phyloP scores from a whole-genome alignment of 2,329 filamentous ascomycete genomes.

The Triangularia verruculosa region DNA sequence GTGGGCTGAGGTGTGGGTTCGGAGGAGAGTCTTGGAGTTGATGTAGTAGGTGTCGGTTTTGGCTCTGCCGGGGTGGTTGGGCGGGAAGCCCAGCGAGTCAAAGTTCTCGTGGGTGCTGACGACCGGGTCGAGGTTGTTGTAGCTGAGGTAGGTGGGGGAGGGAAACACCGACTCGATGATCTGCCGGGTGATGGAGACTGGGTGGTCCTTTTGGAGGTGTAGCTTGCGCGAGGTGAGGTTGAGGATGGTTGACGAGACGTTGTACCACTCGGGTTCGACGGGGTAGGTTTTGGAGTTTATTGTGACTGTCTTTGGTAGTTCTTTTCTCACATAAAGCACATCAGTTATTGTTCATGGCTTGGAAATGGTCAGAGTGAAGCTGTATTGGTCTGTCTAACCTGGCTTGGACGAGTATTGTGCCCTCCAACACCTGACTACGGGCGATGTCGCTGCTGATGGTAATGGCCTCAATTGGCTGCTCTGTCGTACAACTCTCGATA shows the following conservation, averaged over 20 bases:
- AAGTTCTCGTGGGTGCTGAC: constrained; percentile 88
- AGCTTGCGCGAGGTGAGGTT: constrained; percentile 71
- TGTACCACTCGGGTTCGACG: constrained; percentile 75
- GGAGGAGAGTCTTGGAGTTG: constrained; percentile 76
- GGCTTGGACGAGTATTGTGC: constrained; percentile 24
- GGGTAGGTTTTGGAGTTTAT: constrained; percentile 63
- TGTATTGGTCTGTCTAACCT: constrained; percentile 21
- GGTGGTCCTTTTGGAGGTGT: constrained; percentile 90
- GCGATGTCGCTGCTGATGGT: neutral
- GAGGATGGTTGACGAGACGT: constrained; percentile 73
- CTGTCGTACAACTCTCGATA: constrained; percentile 10
- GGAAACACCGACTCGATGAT: constrained; percentile 91
- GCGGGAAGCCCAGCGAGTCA: constrained; percentile 89
- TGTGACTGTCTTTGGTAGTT: constrained; percentile 38
- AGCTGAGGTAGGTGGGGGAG: constrained; percentile 65
- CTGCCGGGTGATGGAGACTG: constrained; percentile 82
- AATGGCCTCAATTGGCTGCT: constrained; percentile 7
- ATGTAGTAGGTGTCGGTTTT: constrained; percentile 95
- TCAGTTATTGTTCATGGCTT: neutral
- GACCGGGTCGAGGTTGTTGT: constrained; percentile 78
- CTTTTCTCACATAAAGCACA: neutral
- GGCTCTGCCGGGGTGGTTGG: constrained; percentile 82
- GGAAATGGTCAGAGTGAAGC: neutral
- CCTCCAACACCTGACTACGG: constrained; percentile 13
- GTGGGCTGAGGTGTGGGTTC: constrained; percentile 94